Conservation (phyloP, 2,329 filamentous ascomycete genomes). For the Graphilbum fragrans region DNA sequence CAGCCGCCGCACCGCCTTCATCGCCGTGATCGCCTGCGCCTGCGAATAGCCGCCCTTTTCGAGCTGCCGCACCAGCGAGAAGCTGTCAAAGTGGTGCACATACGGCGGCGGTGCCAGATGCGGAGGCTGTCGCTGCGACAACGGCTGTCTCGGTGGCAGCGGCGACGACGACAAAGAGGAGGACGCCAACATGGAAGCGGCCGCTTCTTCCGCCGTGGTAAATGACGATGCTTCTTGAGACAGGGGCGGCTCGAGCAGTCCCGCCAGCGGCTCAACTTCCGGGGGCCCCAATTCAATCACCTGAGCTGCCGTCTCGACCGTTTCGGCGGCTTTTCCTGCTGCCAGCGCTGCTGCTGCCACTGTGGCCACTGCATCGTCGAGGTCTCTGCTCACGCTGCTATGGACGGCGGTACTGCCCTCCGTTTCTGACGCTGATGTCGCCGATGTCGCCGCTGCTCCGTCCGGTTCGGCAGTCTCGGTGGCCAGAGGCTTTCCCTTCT, state of each 20-base stretch:
- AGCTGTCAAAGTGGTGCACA: constrained; percentile 95
- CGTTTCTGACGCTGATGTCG: constrained; percentile 8
- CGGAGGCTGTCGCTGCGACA: constrained; percentile 27
- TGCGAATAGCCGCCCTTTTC: constrained; percentile 57
- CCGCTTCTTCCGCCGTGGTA: neutral
- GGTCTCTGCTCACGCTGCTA: neutral
- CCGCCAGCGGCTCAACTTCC: neutral
- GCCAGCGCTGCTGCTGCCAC: neutral
- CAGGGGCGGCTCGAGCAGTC: neutral
- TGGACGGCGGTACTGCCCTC: no score
- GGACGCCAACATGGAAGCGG: neutral
- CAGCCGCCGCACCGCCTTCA: constrained; percentile 80
- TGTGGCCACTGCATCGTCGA: neutral
- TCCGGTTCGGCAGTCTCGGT: no score
- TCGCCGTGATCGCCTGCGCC: constrained; percentile 67
- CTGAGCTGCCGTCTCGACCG: neutral
- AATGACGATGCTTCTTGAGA: neutral
- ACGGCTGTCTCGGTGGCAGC: neutral
- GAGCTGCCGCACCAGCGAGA: constrained; percentile 73
- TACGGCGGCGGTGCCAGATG: constrained; percentile 66
- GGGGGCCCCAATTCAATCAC: constrained; percentile 13
- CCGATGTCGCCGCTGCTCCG: neutral
- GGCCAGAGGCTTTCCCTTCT: no score
- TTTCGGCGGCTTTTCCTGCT: neutral
- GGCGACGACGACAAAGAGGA: neutral